A percentile compares a stretch with the other conserved stretches of the same genome.
phyloP scores from a whole-genome alignment of 2,329 filamentous ascomycete genomes.

The Didymella segeticola region DNA sequence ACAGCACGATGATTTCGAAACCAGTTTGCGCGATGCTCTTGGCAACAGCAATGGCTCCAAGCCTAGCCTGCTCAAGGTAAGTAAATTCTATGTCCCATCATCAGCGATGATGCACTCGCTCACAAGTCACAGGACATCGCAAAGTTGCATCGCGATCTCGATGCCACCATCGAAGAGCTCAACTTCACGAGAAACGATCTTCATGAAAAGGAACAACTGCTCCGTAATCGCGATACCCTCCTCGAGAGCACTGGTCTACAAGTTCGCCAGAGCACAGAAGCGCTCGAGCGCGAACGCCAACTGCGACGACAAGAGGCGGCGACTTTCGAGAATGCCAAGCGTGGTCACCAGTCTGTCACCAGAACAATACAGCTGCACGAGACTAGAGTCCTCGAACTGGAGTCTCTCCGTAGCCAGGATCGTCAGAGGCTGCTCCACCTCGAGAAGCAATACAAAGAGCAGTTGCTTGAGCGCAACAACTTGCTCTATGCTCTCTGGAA shows the following conservation, averaged over 20 bases:
- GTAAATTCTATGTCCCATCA: background rate
- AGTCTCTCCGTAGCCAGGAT: constrained; percentile 78
- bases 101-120: constrained; percentile 7
- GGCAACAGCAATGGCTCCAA: constrained; percentile 87
- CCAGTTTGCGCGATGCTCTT: constrained; percentile 82
- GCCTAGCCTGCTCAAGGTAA: constrained; percentile 80
- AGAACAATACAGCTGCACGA: constrained; percentile 86
- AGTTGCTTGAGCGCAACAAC: constrained; percentile 87
- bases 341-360: constrained; percentile 85
- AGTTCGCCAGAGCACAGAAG: constrained; percentile 79
- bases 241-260: constrained; percentile 90
- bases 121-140: constrained; percentile 69
- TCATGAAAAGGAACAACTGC: constrained; percentile 87
- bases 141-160: constrained; percentile 86
- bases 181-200: constrained; percentile 78
- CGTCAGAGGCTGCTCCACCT: constrained; percentile 76
- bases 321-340: constrained; percentile 86
- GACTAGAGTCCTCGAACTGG: constrained; percentile 82
- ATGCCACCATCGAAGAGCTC: constrained; percentile 81
- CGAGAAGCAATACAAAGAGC: constrained; percentile 83
- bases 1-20: constrained; percentile 86
- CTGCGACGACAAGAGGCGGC: constrained; percentile 85
- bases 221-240: constrained; percentile 86
- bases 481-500: constrained; percentile 91
- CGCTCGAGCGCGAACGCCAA: constrained; percentile 89